phyloP scores from a whole-genome alignment of 805 yeast genomes.

The Cyberlindnera xylosilytica region DNA sequence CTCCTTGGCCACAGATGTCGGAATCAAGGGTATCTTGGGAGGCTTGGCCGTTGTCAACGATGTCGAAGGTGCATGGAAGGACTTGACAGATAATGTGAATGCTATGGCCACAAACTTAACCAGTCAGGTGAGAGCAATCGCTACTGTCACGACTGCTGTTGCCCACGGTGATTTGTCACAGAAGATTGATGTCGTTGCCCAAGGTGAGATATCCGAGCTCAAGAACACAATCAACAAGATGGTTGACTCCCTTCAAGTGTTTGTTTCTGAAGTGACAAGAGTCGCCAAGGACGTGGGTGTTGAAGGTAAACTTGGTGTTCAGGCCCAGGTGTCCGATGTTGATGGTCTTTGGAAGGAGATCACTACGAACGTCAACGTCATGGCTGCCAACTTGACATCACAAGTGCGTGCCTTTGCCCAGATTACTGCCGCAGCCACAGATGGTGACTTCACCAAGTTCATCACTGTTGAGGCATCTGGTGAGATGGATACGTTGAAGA shows the following conservation, averaged over 20 bases:
- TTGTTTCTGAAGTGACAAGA: constrained; percentile 84
- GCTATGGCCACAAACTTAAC: constrained; percentile 92
- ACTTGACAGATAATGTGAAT: constrained; percentile 84
- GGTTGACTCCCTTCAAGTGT: constrained; percentile 88
- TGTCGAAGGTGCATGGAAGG: constrained; percentile 91
- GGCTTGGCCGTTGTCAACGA: constrained; percentile 89
- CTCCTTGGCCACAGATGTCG: constrained; percentile 87
- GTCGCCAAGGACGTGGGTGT: constrained; percentile 93
- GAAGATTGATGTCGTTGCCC: constrained; percentile 85
- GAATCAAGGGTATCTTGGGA: constrained; percentile 89
- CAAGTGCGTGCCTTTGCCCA: constrained; percentile 93
- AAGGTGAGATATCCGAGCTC: constrained; percentile 83
- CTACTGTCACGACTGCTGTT: constrained; percentile 90
- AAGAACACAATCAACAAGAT: constrained; percentile 85
- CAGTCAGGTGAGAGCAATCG: constrained; percentile 89
- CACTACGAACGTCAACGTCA: constrained; percentile 85
- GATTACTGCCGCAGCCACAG: constrained; percentile 91
- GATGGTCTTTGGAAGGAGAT: constrained; percentile 92
- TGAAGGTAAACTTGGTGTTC: constrained; percentile 89
- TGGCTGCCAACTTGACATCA: constrained; percentile 88
- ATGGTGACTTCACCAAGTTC: constrained; percentile 87
- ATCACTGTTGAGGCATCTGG: constrained; percentile 91
- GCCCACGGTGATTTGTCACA: constrained; percentile 91
- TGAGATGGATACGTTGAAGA: constrained; percentile 66
- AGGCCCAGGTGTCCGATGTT: constrained; percentile 86